Evolutionary conservation across 1,139 yeast species (phyloP).

Genomic region (Ogataea hybrid): DNA sequence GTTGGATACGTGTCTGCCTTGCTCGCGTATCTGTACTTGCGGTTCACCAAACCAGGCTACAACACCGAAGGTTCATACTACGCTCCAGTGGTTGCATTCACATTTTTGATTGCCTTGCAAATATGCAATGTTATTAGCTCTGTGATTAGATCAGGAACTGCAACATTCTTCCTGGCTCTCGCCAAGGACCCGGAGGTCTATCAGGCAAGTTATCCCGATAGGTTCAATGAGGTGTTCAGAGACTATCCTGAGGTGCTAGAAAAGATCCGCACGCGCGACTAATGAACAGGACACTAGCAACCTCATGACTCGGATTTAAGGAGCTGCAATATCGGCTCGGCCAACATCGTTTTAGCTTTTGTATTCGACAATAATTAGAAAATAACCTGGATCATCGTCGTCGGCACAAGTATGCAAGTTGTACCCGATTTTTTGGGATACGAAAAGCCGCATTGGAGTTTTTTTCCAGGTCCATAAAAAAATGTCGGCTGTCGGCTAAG

Average conservation of each 20-base stretch:
- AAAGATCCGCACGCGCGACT: slow-evolving; percentile 15
- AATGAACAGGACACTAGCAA: not conserved
- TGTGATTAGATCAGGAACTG: slow-evolving; percentile 76
- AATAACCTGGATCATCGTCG: not conserved
- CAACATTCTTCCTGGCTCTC: slow-evolving; percentile 83
- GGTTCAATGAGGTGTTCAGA: slow-evolving; percentile 39
- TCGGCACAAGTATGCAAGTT: not conserved
- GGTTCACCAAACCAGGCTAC: slow-evolving; percentile 70
- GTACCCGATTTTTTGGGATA: not conserved
- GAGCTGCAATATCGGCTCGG: slow-evolving; percentile 9
- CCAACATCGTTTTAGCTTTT: not conserved
- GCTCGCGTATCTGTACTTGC: slow-evolving; percentile 67
- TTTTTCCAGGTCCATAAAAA: not conserved
- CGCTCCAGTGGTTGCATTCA: slow-evolving; percentile 76
- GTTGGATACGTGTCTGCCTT: slow-evolving; percentile 70
- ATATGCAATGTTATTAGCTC: slow-evolving; percentile 70
- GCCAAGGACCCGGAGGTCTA: slow-evolving; percentile 88
- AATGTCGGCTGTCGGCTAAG: slow-evolving; percentile 1
- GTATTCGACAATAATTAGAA: not conserved
- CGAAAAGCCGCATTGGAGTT: not conserved
- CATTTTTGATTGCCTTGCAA: slow-evolving; percentile 61
- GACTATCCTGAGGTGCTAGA: slow-evolving; percentile 67
- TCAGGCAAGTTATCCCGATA: slow-evolving; percentile 69
- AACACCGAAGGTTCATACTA: slow-evolving; percentile 64
- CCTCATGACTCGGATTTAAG: not conserved